Evolutionary conservation across 805 yeast species (phyloP).

Genomic region (Starmerella etchellsii): DNA sequence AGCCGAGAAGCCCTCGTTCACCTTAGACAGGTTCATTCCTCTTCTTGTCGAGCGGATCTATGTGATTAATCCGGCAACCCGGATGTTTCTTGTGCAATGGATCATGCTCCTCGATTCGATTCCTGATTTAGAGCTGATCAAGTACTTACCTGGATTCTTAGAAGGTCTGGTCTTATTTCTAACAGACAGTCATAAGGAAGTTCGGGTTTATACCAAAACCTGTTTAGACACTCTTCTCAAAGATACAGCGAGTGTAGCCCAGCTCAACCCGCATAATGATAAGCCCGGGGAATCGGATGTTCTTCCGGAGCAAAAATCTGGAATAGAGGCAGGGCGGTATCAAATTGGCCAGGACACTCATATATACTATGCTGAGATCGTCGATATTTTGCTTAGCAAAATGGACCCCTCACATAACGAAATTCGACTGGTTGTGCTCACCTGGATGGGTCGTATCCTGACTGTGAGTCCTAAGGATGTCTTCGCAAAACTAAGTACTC

Average conservation of each 20-base stretch:
- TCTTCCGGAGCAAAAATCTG: not conserved
- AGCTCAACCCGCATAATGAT: slow-evolving; percentile 35
- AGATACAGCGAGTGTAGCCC: slow-evolving; percentile 67
- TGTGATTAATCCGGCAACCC: slow-evolving; percentile 82
- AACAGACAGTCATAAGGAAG: slow-evolving; percentile 75
- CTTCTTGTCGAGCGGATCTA: slow-evolving; percentile 82
- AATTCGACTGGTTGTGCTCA: slow-evolving; percentile 64
- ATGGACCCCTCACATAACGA: slow-evolving; percentile 61
- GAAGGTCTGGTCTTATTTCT: slow-evolving; percentile 72
- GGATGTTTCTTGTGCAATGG: slow-evolving; percentile 90
- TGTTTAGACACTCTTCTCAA: slow-evolving; percentile 61
- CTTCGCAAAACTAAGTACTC: slow-evolving; percentile 57
- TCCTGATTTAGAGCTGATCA: slow-evolving; percentile 77
- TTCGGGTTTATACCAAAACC: slow-evolving; percentile 70
- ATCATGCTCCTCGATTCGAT: slow-evolving; percentile 80
- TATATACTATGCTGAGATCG: slow-evolving; percentile 65
- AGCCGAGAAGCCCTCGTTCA: slow-evolving; percentile 36
- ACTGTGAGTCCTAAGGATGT: slow-evolving; percentile 66
- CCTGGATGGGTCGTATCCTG: slow-evolving; percentile 69
- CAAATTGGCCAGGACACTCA: slow-evolving; percentile 70
- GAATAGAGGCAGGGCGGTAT: slow-evolving; percentile 27
- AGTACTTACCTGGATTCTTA: slow-evolving; percentile 78
- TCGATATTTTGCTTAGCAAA: slow-evolving; percentile 69
- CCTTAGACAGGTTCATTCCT: slow-evolving; percentile 78
- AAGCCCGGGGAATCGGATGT: not conserved